Evolutionary conservation across 805 yeast genomes (phyloP), one percentile per base, ranked within the genome.

Genomic region (Lipomyces yamanashiensis): DNA sequence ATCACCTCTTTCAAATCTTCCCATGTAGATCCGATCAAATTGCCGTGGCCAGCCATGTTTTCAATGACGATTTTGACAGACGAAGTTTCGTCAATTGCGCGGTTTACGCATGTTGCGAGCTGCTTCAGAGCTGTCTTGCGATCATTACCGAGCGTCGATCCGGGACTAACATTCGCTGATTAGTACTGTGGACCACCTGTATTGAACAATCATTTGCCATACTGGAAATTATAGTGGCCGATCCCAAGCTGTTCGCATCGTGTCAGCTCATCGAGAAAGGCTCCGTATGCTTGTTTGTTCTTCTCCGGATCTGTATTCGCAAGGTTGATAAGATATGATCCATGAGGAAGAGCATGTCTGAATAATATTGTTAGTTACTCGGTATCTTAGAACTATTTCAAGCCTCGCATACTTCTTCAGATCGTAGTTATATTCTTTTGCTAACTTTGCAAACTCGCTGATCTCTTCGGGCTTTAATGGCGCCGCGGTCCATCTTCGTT

Each of bases 11-110:
- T 79, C 54, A 95, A 79, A 72, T 95, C 98, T 67, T 88, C 85
- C 36, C 93, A 77, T 48, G 83, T 80, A 2, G 93, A 87, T 0
- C 98, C 99, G 48, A 95, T 88, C 64, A 93, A 82, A 66, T 89
- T 88, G 2, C 97, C 97, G 70, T 91, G 96, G 9, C 99, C 99
- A 1, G 99, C 97, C 99, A 95, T 95, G 73, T 93, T 95, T 73
- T 95, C 99, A 63, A 95, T 81, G 12, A 95, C 96, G 50, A 95
- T 86, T 72, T 88, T 92, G 39, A 95, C 98, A 73, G 85, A 87
- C 7, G 77, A 71, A 0, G 99, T 95, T 61, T 85, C 85, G 33
- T 76, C 76, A 54, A 89, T 87, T 5, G 96, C 98, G 53, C 77
- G 81, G 74, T 95, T 93, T 67, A 95, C 87, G 69, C 88, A 88